These are phyloP conservation scores for Trichosporon asahii DNA, from an alignment of 1,284 basidiomycete genomes.

Conservation along the genomic window DNA sequence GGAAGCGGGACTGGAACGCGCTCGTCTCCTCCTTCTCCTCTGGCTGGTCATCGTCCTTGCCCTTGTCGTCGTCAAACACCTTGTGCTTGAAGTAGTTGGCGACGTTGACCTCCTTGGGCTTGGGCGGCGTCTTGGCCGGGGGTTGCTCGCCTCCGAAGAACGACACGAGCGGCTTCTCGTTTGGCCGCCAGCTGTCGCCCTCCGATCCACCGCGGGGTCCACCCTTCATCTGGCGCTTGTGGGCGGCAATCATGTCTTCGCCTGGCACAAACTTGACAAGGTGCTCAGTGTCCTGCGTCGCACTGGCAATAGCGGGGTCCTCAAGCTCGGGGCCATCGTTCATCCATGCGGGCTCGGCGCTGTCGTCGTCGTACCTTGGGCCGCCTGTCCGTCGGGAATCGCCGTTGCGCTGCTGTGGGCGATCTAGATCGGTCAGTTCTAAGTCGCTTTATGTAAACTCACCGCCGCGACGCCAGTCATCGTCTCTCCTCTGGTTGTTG, in stretches of 20 bases:
- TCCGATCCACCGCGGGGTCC: slow-evolving; percentile 17
- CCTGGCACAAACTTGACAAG: slow-evolving; percentile 41
- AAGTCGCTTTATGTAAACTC: not conserved
- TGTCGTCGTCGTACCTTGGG: slow-evolving; percentile 33
- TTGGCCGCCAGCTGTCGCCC: slow-evolving; percentile 23
- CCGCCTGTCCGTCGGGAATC: slow-evolving; percentile 19
- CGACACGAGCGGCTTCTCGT: slow-evolving; percentile 32
- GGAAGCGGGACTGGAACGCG: slow-evolving; percentile 43
- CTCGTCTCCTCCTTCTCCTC: slow-evolving; percentile 17
- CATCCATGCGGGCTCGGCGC: slow-evolving; percentile 47
- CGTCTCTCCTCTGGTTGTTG: slow-evolving; percentile 17
- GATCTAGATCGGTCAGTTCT: not conserved
- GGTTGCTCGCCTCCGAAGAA: slow-evolving; percentile 32
- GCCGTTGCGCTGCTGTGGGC: slow-evolving; percentile 22
- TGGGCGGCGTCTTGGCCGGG: slow-evolving; percentile 18
- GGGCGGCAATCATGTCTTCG: slow-evolving; percentile 48
- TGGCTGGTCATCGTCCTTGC: slow-evolving; percentile 22
- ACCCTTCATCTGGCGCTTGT: slow-evolving; percentile 41
- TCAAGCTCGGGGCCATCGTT: slow-evolving; percentile 30
- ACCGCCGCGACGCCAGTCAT: slow-evolving; percentile 27
- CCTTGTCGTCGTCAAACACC: slow-evolving; percentile 24
- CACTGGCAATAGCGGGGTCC: slow-evolving; percentile 34
- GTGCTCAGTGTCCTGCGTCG: slow-evolving; percentile 6
- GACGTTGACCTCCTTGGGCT: slow-evolving; percentile 41
- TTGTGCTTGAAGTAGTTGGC: slow-evolving; percentile 41